Conservation (phyloP, 2,329 filamentous ascomycete species). For the Pleochaeta shiraiana region DNA sequence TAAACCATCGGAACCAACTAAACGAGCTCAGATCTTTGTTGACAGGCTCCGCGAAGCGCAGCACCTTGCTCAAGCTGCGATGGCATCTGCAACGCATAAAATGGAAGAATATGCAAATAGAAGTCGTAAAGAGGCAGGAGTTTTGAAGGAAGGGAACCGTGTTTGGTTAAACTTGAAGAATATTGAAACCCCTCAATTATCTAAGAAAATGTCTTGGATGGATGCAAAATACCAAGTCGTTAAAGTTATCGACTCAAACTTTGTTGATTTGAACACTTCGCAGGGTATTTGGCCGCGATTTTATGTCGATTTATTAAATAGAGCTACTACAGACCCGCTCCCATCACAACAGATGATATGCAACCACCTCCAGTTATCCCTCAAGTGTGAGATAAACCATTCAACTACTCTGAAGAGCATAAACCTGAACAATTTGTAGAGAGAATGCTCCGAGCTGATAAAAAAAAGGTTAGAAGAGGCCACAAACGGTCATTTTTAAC, state of each 20-base stretch:
- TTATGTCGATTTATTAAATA: not conserved
- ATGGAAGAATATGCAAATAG: not conserved
- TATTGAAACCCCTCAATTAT: not conserved
- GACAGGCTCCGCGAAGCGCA: not conserved
- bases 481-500: not conserved
- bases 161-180: not conserved
- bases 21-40: not conserved
- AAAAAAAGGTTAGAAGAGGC: not conserved
- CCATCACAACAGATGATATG: not conserved
- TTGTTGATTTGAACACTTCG: not conserved
- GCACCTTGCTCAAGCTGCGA: not conserved
- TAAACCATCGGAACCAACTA: not conserved
- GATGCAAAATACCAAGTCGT: not conserved
- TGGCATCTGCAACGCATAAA: not conserved
- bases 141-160: not conserved
- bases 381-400: not conserved
- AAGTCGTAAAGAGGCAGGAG: not conserved
- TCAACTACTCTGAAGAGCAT: not conserved
- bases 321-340: not conserved
- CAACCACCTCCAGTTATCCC: not conserved
- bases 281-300: not conserved
- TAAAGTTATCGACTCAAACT: not conserved
- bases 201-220: not conserved
- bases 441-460: not conserved
- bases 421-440: not conserved